Evolutionary conservation across 2,329 filamentous ascomycete species (phyloP), one percentile per base, ranked within the genome.

Genomic region (Alternaria solani): DNA sequence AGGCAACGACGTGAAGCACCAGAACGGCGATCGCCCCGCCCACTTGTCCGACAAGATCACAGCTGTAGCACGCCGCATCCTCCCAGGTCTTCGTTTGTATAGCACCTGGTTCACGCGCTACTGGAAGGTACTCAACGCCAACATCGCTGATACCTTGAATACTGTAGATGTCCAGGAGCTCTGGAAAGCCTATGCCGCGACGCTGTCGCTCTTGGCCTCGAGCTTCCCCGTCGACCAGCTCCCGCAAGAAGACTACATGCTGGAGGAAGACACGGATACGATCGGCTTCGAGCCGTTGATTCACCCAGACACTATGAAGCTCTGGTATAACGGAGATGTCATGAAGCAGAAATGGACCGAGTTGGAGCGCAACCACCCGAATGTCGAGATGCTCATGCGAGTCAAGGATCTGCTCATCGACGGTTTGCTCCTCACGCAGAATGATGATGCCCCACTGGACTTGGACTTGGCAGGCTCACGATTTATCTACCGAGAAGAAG

Each of bases 241-340:
- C 30, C 82, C 84, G 3, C 79, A 83, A 39, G 78, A 89, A 28
- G 80, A 83, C 12, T 91, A 92, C 72, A 81, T 91, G 68, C 81
- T 92, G 4, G 86, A 89, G 62, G 89, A 92, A 73, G 89, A 92
- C 71, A 85, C 86, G 57, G 86, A 88, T 55, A 89, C 86, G 3
- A 80, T 91, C 62, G 88, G 86, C 1, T 91, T 91, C 72, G 81
- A 83, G 64, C 89, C 89, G 1, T 77, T 91, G 23, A 78, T 84
- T 43, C 81, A 81, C 34, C 79, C 82, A 3, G 78, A 82, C 39
- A 84, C 83, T 4, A 77, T 73, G 59, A 83, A 83, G 47, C 80
- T 85, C 54, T 88, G 88, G 80, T 79, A 85, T 48, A 79, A 81
- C 59, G 73, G 75, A 12, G 75, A 79, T n/a, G 71, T 69, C 23